phyloP scores from a whole-genome alignment of 1,284 basidiomycete species.

The Puccinia horiana region DNA sequence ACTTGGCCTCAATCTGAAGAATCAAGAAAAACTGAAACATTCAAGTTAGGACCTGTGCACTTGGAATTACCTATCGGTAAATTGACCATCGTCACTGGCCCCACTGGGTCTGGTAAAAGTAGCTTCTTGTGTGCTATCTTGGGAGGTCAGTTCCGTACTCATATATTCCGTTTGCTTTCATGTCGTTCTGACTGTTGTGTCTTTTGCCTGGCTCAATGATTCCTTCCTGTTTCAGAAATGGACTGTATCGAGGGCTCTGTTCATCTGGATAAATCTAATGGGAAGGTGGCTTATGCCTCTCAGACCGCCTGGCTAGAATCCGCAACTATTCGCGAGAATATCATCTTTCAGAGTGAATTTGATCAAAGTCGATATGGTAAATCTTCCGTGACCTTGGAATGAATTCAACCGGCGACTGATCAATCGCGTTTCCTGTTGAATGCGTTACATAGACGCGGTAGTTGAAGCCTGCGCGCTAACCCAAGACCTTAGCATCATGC shows the following conservation, averaged over 20 bases:
- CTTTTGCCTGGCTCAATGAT: background rate
- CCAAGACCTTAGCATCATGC: conserved; percentile 47
- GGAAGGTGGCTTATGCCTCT: conserved; percentile 40
- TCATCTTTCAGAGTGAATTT: conserved; percentile 39
- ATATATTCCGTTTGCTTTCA: background rate
- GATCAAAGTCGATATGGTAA: conserved; percentile 44
- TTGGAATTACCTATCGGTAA: conserved; percentile 41
- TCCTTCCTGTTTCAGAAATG: conserved; percentile 25
- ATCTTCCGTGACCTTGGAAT: background rate
- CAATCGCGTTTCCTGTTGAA: background rate
- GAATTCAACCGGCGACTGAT: background rate
- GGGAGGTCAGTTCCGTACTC: conserved; percentile 20
- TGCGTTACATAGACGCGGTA: conserved; percentile 27
- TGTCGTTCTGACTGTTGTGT: background rate
- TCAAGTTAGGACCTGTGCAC: conserved; percentile 30
- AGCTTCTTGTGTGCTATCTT: conserved; percentile 46
- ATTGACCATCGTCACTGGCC: conserved; percentile 44
- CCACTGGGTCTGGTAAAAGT: conserved; percentile 49
- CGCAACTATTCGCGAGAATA: conserved; percentile 46
- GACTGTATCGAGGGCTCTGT: conserved; percentile 43
- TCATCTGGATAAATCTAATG: conserved; percentile 38
- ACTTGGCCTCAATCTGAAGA: conserved; percentile 61
- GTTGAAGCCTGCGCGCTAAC: conserved; percentile 37
- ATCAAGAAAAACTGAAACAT: conserved; percentile 8
- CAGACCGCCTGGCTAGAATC: conserved; percentile 49